phyloP scores from a whole-genome alignment of 2,329 filamentous ascomycete genomes.

The Mariannaea sp. region DNA sequence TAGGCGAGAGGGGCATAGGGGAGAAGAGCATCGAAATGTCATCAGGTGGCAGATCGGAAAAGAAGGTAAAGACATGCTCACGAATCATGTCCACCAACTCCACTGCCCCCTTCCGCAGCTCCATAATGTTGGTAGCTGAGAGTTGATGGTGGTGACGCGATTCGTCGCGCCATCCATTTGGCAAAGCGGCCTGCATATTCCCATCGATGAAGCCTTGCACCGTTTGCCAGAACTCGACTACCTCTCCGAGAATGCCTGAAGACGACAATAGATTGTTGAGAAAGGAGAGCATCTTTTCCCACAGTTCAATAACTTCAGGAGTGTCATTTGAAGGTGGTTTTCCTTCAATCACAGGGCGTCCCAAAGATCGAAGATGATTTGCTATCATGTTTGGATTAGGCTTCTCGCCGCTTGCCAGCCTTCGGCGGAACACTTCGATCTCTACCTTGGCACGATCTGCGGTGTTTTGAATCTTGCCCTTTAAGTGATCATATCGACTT shows the following conservation, averaged over 20 bases:
- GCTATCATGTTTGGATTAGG: constrained; percentile 72
- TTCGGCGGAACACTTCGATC: constrained; percentile 85
- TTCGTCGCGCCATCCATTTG: constrained; percentile 79
- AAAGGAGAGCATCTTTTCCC: constrained; percentile 84
- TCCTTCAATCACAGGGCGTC: constrained; percentile 67
- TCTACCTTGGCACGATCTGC: constrained; percentile 89
- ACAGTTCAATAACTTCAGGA: constrained; percentile 81
- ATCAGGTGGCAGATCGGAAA: constrained; percentile 85
- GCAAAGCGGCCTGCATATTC: constrained; percentile 78
- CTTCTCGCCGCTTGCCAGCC: constrained; percentile 74
- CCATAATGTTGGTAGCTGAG: constrained; percentile 68
- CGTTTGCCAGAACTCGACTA: constrained; percentile 93
- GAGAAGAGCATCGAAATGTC: constrained; percentile 89
- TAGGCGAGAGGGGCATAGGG: constrained; percentile 72
- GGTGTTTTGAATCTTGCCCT: constrained; percentile 77
- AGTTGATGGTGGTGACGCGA: constrained; percentile 82
- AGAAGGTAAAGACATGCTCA: constrained; percentile 79
- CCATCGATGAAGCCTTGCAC: constrained; percentile 89
- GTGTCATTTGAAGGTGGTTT: constrained; percentile 73
- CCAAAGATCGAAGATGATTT: constrained; percentile 74
- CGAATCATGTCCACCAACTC: constrained; percentile 86
- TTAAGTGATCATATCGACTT: constrained; percentile 87
- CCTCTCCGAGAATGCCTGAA: constrained; percentile 83
- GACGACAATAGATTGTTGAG: constrained; percentile 75
- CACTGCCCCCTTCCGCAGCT: constrained; percentile 76